Base-by-base conservation (phyloP, 2,329 filamentous ascomycete genomes). In the Trichoderma oligosporum region DNA sequence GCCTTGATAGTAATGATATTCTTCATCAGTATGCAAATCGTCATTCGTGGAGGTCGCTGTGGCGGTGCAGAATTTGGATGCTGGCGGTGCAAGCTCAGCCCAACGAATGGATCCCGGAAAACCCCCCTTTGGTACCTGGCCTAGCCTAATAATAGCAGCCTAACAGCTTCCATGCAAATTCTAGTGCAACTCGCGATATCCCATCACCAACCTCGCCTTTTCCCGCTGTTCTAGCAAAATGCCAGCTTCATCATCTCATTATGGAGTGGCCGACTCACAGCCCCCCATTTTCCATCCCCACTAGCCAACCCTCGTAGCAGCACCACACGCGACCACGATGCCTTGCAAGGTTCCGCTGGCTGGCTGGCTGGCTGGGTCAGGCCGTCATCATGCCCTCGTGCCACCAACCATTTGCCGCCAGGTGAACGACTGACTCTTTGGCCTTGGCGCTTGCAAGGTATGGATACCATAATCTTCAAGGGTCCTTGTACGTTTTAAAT, bases 321-420 rank as follows among this genome's bases (percentile, higher is more conserved):
- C 44, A 49, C 22, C 46, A 49, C 35, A 33, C 36, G 33, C 52
- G 46, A 38, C 46, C 46, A 49, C 46, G 46, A 49, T 38, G 33
- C 42, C 24, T n/a, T 29, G 42, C 53, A 31, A 31, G 22, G 51
- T 25, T 54, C 39, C 39, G 39, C 47, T 51, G 33, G n/a, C n/a
- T n/a, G n/a, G n/a, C n/a, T n/a, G n/a, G n/a, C n/a, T n/a, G n/a
- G n/a, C n/a, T n/a, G n/a, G n/a, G 33, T 27, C 33, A 38, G 35
- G 35, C n/a, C 20, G 46, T 38, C 47, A 51, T 38, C n/a, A n/a
- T n/a, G n/a, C 49, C 49, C 49, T 42, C 38, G 36, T 22, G 36
- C 49, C 49, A 53, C 49, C 49, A 53, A 53, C 49, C 49, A 53
- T 44, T 53, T 53, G 49, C 36, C 49, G 49, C 49, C 49, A 53